Percentiles rank a stretch among this genome's conserved stretches.
phyloP scores from a whole-genome alignment of 164 flowering plant genomes.

The Vitis riparia region DNA sequence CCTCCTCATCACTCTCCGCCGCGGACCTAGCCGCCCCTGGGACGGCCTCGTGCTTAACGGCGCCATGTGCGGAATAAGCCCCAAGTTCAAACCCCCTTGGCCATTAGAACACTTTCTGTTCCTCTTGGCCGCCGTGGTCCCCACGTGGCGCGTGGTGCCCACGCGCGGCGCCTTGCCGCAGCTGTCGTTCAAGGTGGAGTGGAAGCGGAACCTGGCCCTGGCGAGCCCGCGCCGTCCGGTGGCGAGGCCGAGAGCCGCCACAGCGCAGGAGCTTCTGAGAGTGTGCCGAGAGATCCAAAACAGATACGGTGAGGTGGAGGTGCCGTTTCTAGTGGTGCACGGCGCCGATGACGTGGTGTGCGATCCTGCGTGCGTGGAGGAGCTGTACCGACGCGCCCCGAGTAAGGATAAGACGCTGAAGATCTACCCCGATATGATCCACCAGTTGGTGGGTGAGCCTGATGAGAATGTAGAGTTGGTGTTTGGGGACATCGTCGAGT shows the following conservation, averaged over 20 bases:
- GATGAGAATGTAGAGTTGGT: constrained; percentile 79
- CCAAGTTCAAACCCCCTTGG: constrained; percentile 95
- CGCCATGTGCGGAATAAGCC: constrained; percentile 94
- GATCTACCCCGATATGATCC: constrained; percentile 86
- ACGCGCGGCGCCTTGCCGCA: constrained; percentile 73
- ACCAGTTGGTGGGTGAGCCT: constrained; percentile 83
- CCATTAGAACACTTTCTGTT: constrained; percentile 83
- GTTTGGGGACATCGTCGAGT: constrained; percentile 67
- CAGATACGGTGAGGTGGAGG: constrained; percentile 61
- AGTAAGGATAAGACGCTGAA: constrained; percentile 74
- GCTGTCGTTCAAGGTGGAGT: constrained; percentile 84
- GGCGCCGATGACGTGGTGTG: constrained; percentile 79
- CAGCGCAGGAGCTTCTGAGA: constrained; percentile 76
- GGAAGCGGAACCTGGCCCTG: constrained; percentile 73
- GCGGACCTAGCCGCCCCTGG: constrained; percentile 36
- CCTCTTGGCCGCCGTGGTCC: constrained; percentile 53
- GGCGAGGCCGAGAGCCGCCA: constrained; percentile 74
- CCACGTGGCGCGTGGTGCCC: constrained; percentile 88
- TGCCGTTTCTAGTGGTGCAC: constrained; percentile 74
- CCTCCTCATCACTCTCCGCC: constrained; percentile 63
- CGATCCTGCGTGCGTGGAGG: constrained; percentile 83
- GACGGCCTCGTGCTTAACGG: constrained; percentile 83
- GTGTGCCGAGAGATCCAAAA: constrained; percentile 71
- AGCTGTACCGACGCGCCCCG: constrained; percentile 55
- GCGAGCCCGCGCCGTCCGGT: constrained; percentile 63